Conservation (phyloP, 106 monocot species). For the Dioscorea zingiberensis region DNA sequence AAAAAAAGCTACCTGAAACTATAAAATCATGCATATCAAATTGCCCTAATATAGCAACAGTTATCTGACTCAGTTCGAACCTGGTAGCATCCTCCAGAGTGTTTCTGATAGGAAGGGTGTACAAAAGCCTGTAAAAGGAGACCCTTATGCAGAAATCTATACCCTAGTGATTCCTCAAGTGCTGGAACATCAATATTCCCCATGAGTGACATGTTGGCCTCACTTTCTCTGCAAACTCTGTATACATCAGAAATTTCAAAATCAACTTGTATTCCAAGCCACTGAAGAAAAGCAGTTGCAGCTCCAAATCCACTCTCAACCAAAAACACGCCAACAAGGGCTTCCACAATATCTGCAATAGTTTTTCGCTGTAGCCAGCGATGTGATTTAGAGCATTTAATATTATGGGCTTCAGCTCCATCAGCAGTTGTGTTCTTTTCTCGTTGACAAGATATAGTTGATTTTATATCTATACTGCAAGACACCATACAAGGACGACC, state of each 20-base stretch:
- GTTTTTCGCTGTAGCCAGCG: conserved; percentile 74
- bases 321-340: conserved; percentile 87
- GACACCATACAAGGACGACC: conserved; percentile 59
- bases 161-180: conserved; percentile 59
- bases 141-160: conserved; percentile 70
- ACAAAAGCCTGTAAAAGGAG: conserved; percentile 81
- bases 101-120: conserved; percentile 82
- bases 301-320: conserved; percentile 85
- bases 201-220: conserved; percentile 44
- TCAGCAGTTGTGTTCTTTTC: conserved; percentile 8
- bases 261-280: conserved; percentile 75
- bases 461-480: conserved; percentile 51
- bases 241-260: conserved; percentile 47
- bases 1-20: too few relatives aligned
- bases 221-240: conserved; percentile 41
- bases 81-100: conserved; percentile 96
- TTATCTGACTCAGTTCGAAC: too few relatives aligned
- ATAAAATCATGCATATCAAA: too few relatives aligned
- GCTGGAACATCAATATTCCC: conserved; percentile 34
- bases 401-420: conserved; percentile 8
- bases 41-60: too few relatives aligned
- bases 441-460: conserved; percentile 22
- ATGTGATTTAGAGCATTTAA: conserved; percentile 69
- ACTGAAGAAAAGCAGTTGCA: conserved; percentile 75
- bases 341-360: conserved; percentile 93